Base-by-base conservation (phyloP, 805 yeast genomes). In the Wickerhamomyces kurtzmanii region DNA sequence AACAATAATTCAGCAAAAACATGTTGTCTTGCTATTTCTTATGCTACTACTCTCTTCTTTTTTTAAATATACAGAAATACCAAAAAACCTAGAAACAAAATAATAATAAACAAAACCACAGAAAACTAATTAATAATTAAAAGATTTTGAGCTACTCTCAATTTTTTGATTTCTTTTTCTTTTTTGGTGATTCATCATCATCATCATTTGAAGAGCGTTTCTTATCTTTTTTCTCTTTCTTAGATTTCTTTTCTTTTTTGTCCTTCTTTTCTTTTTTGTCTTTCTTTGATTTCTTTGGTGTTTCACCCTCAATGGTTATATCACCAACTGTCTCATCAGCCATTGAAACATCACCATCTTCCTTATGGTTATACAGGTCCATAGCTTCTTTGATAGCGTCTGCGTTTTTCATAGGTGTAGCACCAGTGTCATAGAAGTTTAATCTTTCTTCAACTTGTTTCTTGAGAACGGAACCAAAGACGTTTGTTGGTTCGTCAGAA, bases 401-500 rank as follows among this genome's bases (percentile, higher is more conserved):
- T 23, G 89, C 62, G 55, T 91, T 91, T 71, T 89, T 91, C 76
- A 87, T 81, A 50, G 97, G 96, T 30, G 97, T 77, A 47, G 82
- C 81, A 55, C 98, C 98, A 32, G 95, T 82, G 57, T 84, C 94
- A 68, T 86, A 91, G 56, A 91, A 91, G 59, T 75, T 81, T 51
- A 91, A 72, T 65, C 98, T 82, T 62, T 91, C 96, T 67, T 91
- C 98, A 43, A 91, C 97, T 71, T 91, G 98, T 59, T 83, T 74
- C 71, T 85, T 87, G 59, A 91, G 74, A 31, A 87, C 78, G 46
- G 73, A 68, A 57, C 98, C 98, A 47, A 91, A 91, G 29, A 74
- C 83, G 37, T 79, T 81, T 24, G 85, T 68, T 49, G 98, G 96
- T 55, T 79, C 83, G 55, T 91, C 98, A 32, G 96, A 80, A 61